These are phyloP conservation scores for Strigomonas culicis DNA, from an alignment of 208 protist genomes.

Conservation along the genomic window DNA sequence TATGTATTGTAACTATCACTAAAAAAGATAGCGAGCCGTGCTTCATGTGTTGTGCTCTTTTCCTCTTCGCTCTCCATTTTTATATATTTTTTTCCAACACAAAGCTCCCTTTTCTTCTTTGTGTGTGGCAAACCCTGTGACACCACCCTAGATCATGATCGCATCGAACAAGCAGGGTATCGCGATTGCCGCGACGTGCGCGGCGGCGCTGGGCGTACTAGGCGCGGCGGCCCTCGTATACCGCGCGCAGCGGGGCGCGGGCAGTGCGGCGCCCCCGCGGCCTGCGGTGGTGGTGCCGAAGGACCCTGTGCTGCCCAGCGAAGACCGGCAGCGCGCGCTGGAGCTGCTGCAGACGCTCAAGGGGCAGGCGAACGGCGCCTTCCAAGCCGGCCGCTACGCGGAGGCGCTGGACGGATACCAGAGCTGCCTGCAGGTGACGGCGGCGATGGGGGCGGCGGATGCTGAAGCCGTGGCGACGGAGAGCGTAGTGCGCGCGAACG, in stretches of 20 bases:
- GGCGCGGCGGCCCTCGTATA: neutral
- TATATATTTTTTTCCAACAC: no score
- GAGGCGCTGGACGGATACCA: conserved; percentile 66
- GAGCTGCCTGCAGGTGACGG: conserved; percentile 61
- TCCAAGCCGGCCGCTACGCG: conserved; percentile 59
- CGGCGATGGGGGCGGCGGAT: conserved; percentile 40
- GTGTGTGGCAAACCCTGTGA: no score
- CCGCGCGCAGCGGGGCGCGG: no score
- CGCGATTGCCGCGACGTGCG: neutral
- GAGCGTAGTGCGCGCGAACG: conserved; percentile 68
- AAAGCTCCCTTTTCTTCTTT: no score
- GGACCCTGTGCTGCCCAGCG: conserved; percentile 19
- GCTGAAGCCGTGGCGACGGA: conserved; percentile 39
- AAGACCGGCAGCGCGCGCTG: conserved; percentile 30
- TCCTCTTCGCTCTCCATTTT: no score
- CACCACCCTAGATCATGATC: neutral
- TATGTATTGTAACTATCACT: no score
- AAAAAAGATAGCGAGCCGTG: no score
- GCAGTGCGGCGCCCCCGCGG: neutral
- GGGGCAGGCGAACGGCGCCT: conserved; percentile 51
- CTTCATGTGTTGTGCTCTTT: no score
- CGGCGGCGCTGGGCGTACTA: no score
- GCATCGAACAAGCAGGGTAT: neutral
- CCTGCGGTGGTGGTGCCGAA: conserved; percentile 8
- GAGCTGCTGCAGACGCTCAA: conserved; percentile 48